Evolutionary conservation across 352 stramenopile genomes (phyloP), one percentile per base, ranked within the genome.

Genomic region (Pythium brachiatum): DNA sequence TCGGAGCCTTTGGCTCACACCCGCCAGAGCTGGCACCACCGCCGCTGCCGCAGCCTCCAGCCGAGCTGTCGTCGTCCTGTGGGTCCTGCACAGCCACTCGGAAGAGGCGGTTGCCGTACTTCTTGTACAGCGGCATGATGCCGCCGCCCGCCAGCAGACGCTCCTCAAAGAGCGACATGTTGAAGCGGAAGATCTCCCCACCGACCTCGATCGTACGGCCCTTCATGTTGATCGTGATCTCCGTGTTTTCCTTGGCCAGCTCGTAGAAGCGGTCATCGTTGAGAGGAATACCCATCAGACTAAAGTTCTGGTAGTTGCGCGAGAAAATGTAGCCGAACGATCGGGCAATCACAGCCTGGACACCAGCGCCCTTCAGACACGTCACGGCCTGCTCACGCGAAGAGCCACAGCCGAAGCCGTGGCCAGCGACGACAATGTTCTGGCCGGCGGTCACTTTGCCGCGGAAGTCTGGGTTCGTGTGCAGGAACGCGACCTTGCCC

Each of bases 261-360:
- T 89, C 79, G 68, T 95, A 92, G 66, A 95, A 95, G 25, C 67
- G 73, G 59, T 93, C 83, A 66, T 95, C 79, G 36, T 82, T 70
- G 0, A 95, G 69, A 63, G 86, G 79, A 55, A 95, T 95, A 54
- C 86, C 86, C 39, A 95, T 67, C 21, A 95, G 69, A 50, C 78
- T 89, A 60, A 92, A 92, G 62, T 93, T 95, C 73, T 92, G 86
- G 66, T 92, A 90, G 72, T 95, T 95, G 50, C 86, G 86, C 39
- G 81, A 90, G 59, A 92, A 95, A 47, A 94, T 95, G 77, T 95
- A 93, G 21, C 81, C 83, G 43, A 94, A 95, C 61, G 86, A 95
- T 46, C 81, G 78, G 56, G 84, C 85, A 46, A 95, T 93, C 66
- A 95, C 66, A 47, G 83, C 86, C 60, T 94, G 69, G 21, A 95